These are phyloP conservation scores for Senecio squalidus DNA, from an alignment of 140 eudicot species.

Conservation along the genomic window DNA sequence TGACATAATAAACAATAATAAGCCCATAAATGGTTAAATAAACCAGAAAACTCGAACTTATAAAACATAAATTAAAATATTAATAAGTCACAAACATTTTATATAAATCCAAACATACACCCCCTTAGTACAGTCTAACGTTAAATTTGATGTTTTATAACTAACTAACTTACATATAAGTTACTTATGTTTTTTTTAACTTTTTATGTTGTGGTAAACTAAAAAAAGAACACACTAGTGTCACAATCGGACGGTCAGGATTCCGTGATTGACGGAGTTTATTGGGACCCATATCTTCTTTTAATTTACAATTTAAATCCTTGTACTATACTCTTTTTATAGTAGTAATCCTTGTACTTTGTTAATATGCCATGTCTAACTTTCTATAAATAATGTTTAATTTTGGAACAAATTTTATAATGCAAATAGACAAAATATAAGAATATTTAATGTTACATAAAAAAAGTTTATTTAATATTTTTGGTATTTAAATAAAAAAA, in stretches of 20 bases:
- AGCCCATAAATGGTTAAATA: no score
- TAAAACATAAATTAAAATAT: no score
- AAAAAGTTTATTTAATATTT: neutral
- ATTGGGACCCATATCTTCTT: neutral
- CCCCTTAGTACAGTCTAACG: no score
- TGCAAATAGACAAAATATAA: neutral
- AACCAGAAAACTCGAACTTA: no score
- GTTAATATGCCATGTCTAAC: slow-evolving; percentile 2
- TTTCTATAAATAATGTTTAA: no score
- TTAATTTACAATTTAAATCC: slow-evolving; percentile 21
- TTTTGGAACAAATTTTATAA: slow-evolving; percentile 5
- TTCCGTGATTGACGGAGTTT: slow-evolving; percentile 34
- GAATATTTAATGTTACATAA: no score
- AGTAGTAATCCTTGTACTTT: slow-evolving; percentile 28
- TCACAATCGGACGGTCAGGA: slow-evolving; percentile 23
- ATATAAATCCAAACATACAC: no score
- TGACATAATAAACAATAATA: no score
- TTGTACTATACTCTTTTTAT: slow-evolving; percentile 22
- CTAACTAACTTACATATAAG: slow-evolving; percentile 8
- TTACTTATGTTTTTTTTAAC: slow-evolving; percentile 3
- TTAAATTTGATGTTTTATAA: no score
- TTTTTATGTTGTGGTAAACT: neutral
- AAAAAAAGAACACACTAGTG: neutral
- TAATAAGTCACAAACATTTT: no score
- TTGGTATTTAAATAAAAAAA: neutral